phyloP scores from a whole-genome alignment of 2,329 filamentous ascomycete species.

The Trichocomaceae sp. region DNA sequence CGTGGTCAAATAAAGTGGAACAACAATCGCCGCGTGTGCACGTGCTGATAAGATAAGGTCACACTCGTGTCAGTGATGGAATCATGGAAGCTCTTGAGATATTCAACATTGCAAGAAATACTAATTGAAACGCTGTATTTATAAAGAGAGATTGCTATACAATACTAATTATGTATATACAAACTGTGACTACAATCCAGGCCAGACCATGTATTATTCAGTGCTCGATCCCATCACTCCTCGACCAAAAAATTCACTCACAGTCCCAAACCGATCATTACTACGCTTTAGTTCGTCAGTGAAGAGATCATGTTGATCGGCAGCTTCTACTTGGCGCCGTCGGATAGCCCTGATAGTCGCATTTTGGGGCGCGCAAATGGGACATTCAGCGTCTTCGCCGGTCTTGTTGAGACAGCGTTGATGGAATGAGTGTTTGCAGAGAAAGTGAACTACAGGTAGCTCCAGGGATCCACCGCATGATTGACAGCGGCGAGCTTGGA shows the following conservation, averaged over 20 bases:
- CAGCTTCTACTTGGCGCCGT: slow-evolving; percentile 76
- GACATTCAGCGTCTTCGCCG: slow-evolving; percentile 69
- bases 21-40: slow-evolving; percentile 18
- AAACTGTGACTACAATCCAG: background rate
- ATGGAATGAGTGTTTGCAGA: slow-evolving; percentile 97
- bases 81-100: too few relatives aligned
- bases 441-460: slow-evolving; percentile 85
- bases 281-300: slow-evolving; percentile 68
- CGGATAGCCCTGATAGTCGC: slow-evolving; percentile 83
- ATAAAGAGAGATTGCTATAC: too few relatives aligned
- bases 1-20: too few relatives aligned
- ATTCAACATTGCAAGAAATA: too few relatives aligned
- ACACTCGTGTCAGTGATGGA: too few relatives aligned
- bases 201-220: slow-evolving; percentile 20
- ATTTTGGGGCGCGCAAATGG: slow-evolving; percentile 75
- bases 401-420: slow-evolving; percentile 72
- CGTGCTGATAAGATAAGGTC: slow-evolving; percentile 26
- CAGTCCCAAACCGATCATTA: slow-evolving; percentile 77
- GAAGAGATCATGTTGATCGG: slow-evolving; percentile 84
- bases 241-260: slow-evolving; percentile 90
- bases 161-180: background rate
- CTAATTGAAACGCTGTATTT: too few relatives aligned
- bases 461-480: slow-evolving; percentile 74
- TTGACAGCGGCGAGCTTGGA: slow-evolving; percentile 82
- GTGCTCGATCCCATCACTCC: slow-evolving; percentile 66